A percentile compares a stretch with the other conserved stretches of the same genome.
Evolutionary conservation across 2,329 filamentous ascomycete genomes (phyloP).

Genomic region (Xylogone sp.): DNA sequence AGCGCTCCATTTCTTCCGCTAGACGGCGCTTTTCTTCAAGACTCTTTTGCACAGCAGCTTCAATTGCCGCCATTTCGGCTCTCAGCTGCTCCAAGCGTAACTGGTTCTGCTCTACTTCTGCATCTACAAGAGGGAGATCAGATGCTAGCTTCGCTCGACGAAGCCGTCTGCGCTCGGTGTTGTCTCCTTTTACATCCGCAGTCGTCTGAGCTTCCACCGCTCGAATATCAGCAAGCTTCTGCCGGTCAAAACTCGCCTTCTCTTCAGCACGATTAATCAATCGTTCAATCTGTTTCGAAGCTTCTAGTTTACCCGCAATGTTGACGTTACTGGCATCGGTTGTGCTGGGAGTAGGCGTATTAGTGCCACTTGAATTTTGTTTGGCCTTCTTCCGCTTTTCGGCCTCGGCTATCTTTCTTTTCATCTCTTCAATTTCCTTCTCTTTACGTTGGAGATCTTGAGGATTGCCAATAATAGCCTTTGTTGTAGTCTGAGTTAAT

Average conservation of each 20-base stretch:
- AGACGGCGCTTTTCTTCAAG: constrained; percentile 28
- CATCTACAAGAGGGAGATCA: constrained; percentile 27
- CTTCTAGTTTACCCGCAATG: constrained; percentile 17
- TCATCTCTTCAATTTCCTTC: constrained; percentile 58
- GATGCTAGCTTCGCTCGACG: constrained; percentile 27
- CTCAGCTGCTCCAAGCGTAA: constrained; percentile 23
- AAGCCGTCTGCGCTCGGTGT: constrained; percentile 24
- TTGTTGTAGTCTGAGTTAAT: constrained; percentile 10
- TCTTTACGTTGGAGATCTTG: constrained; percentile 48
- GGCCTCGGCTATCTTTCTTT: constrained; percentile 32
- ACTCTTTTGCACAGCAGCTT: constrained; percentile 24
- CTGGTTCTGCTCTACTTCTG: constrained; percentile 25
- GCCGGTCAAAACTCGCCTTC: constrained; percentile 16
- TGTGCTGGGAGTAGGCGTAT: constrained; percentile 19
- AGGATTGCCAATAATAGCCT: constrained; percentile 13
- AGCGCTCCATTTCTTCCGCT: constrained; percentile 28
- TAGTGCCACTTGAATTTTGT: constrained; percentile 21
- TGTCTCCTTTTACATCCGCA: constrained; percentile 17
- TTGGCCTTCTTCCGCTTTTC: constrained; percentile 24
- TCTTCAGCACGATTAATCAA: constrained; percentile 15
- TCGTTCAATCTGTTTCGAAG: constrained; percentile 23
- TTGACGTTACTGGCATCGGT: constrained; percentile 5
- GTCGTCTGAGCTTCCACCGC: constrained; percentile 17
- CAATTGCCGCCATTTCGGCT: constrained; percentile 25
- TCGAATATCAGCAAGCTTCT: constrained; percentile 22